Base-by-base conservation (phyloP, 345 rosid species). In the Eucalyptus camaldulensis region DNA sequence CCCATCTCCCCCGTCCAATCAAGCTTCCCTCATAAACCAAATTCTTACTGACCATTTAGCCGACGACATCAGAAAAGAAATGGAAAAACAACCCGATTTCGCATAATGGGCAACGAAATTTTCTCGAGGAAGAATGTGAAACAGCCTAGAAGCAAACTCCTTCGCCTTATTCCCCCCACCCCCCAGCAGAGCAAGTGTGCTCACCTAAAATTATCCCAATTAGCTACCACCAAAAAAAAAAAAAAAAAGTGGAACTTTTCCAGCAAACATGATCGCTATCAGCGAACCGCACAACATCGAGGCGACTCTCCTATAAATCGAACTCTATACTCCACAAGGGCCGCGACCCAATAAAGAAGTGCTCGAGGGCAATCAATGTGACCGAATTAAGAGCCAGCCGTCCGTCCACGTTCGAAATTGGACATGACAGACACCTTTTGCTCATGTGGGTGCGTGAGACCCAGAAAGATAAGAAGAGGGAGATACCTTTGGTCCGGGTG, bases 401-500 rank as follows among this genome's bases (percentile, higher is more conserved):
- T 51, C 54, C 45, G 6, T 72, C 81, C 27, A 21, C 40, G 19
- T 37, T 33, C 81, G 27, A 72, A 72, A 5, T 33, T 10, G 81
- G 81, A 12, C 13, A 72, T 9, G 45, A 72, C 44, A 72, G 83
- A 76, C 83, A 83, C 37, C 83, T 80, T 10, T 25, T 13, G 22
- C 58, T 37, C 13, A 25, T 10, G 62, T 24, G 29, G 12, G 62
- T 56, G 62, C 3, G 29, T 56, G 49, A n/a, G 76, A 49, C 4
- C 87, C 87, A 58, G 87, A 80, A 27, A 31, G 89, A n/a, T 37
- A 14, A 53, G 40, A 25, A 87, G 65, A 51, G 25, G 16, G 40
- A 47, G 53, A n/a, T 58, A 96, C 99, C 98, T 95, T 96, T 95
- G 86, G 94, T 92, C 89, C 96, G 93, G 89, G 97, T 89, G 88